Base-by-base conservation (phyloP, 371 early-diverging fungal genomes). In the Coemansia sp. region DNA sequence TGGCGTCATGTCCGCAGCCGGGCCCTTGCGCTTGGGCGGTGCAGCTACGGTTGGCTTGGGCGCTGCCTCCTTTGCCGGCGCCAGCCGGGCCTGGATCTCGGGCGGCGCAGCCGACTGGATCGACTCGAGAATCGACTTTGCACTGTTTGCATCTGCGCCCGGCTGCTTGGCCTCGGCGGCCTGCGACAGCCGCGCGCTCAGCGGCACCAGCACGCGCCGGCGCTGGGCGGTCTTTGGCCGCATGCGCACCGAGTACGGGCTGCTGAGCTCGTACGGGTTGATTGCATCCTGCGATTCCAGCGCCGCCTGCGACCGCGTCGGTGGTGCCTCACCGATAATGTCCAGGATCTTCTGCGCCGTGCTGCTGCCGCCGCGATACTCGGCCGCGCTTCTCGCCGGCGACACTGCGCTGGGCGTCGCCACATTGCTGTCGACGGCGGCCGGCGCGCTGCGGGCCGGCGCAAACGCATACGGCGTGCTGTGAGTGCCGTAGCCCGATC, bases 71-170 rank as follows among this genome's bases (percentile, higher is more conserved):
- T 64, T 44, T 60, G 49, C 11, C 47, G 50, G 36, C n/a, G 39
- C 61, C 9, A 72, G 48, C 32, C 39, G 40, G 11, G 61, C 60
- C 50, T 60, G 68, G 53, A 72, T 58, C 49, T 59, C 74, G 0
- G 68, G 64, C 16, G 74, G 74, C 1, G 74, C 74, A 5, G 68
- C 74, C 10, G 69, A 72, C 53, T 67, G 60, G 14, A 72, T 72
- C 1, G 68, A 67, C 16, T 64, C 68, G 12, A 72, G 18, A 40
- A 72, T 34, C 12, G 69, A 36, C 49, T 56, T 55, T 14, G 57
- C 43, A n/a, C 50, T 38, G n/a, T 38, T 38, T 14, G 32, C 5
- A 2, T 49, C 64, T 3, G 54, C 2, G 33, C 37, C 40, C n/a
- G 52, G 29, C 6, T 40, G 46, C 10, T 53, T 55, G 9, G 60